Base-by-base conservation (phyloP, 2,329 filamentous ascomycete species). In the Microdochium trichocladiopsis region DNA sequence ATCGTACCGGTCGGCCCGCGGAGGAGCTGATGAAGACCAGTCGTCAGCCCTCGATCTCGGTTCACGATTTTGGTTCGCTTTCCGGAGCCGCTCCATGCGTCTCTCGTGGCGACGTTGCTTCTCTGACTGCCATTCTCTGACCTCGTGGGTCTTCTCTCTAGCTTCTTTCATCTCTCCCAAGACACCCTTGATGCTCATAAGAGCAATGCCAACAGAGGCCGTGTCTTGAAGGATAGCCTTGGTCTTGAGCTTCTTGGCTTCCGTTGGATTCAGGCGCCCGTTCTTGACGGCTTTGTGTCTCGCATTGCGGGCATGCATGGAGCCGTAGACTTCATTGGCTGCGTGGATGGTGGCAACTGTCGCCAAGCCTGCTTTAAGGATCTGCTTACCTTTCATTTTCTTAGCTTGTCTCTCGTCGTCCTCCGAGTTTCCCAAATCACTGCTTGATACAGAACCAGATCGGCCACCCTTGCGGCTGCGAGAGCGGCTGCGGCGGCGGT, bases 371-470 rank as follows among this genome's bases (percentile, higher is more conserved):
- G 78, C 76, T 51, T 76, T 82, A 53, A 83, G 57, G 55, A 81
- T 60, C 72, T 82, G 79, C 75, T 83, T 82, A 80, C 79, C 78
- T 79, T 72, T 78, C 72, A 82, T 79, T 65, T 79, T 82, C 65
- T 72, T 76, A 36, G 72, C 72, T 55, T 69, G 70, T 64, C 73
- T 80, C 63, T 75, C 72, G 57, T 83, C 80, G 22, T 79, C 77
- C 18, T 78, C 75, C 56, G 80, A 82, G 66, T 82, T 78, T 49
- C 79, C 79, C 49, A 82, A 63, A 59, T 82, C 78, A 21, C 76
- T 77, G 31, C 75, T 78, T 16, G 77, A 81, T 47, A 69, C 71
- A 49, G 78, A 79, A 49, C 69, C 70, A 31, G 73, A 75, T 58
- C 70, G 69, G 62, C 70, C 66, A 50, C 67, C 68, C 18, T 22